Percentiles rank a stretch among this genome's conserved stretches.
phyloP scores from a whole-genome alignment of 495 filamentous ascomycete genomes.

The Trichocladium uniseriatum region DNA sequence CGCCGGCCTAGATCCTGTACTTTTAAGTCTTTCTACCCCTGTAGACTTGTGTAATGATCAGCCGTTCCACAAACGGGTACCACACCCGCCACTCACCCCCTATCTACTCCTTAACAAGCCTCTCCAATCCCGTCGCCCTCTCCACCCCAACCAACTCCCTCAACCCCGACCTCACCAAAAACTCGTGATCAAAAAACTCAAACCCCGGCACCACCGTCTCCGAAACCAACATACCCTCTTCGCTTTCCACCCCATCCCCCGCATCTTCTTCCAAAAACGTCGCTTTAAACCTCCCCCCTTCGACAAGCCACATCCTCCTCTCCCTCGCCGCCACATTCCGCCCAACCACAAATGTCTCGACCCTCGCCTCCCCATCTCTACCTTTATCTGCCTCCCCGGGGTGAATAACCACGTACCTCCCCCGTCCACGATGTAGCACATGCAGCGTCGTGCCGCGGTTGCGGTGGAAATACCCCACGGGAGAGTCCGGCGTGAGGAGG shows the following conservation, averaged over 20 bases:
- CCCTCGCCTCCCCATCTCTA: slow-evolving; percentile 26
- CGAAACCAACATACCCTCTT: slow-evolving; percentile 49
- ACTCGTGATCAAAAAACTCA: slow-evolving; percentile 57
- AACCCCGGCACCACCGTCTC: slow-evolving; percentile 62
- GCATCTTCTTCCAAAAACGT: slow-evolving; percentile 45
- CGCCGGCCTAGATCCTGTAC: slow-evolving; percentile 4
- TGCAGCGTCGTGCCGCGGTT: slow-evolving; percentile 53
- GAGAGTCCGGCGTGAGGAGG: slow-evolving; percentile 44
- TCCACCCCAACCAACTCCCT: slow-evolving; percentile 37
- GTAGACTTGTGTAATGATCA: too few relatives aligned
- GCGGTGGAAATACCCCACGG: slow-evolving; percentile 51
- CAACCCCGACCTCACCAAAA: slow-evolving; percentile 39
- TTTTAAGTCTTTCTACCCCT: too few relatives aligned
- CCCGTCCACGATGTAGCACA: slow-evolving; percentile 50
- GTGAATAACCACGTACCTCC: slow-evolving; percentile 53
- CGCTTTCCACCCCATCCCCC: slow-evolving; percentile 17
- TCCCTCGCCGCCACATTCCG: slow-evolving; percentile 35
- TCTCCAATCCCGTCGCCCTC: too few relatives aligned
- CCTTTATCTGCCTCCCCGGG: slow-evolving; percentile 8
- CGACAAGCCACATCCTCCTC: too few relatives aligned
- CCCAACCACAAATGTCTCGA: slow-evolving; percentile 57
- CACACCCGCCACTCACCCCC: background rate
- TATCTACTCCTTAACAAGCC: slow-evolving; percentile 29
- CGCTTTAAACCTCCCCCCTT: slow-evolving; percentile 55
- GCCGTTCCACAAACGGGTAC: too few relatives aligned